Conservation (phyloP, 148 eudicot genomes). For the Dianthus caryophyllus region DNA sequence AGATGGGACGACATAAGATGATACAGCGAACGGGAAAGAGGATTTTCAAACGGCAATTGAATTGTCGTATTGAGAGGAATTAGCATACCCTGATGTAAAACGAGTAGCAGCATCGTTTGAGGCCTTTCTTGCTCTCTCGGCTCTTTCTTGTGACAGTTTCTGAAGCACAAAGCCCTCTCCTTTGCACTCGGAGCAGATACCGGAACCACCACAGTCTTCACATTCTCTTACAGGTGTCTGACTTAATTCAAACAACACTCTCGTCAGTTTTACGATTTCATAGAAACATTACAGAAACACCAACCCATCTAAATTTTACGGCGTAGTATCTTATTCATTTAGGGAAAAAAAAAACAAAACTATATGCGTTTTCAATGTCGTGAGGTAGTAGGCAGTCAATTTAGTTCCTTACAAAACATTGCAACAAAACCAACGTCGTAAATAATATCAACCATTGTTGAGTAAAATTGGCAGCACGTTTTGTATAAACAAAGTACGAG, state of each 20-base stretch:
- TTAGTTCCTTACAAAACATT: no score
- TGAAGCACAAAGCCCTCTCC: conserved; percentile 93
- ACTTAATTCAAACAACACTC: conserved; percentile 28
- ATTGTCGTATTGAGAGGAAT: background rate
- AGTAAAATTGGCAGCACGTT: no score
- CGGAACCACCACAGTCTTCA: conserved; percentile 86
- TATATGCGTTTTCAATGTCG: no score
- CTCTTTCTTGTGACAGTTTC: conserved; percentile 59
- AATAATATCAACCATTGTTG: no score
- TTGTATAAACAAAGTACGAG: no score
- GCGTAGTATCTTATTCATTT: background rate
- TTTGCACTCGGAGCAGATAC: conserved; percentile 86
- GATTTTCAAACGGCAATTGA: background rate
- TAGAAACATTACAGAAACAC: no score
- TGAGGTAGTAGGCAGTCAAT: no score
- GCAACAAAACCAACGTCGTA: no score
- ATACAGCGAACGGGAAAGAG: no score
- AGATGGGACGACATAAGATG: no score
- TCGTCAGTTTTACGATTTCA: background rate
- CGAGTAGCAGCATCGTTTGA: conserved; percentile 78
- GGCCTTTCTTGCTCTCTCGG: conserved; percentile 66
- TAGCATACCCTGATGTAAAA: conserved; percentile 79
- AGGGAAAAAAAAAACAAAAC: no score
- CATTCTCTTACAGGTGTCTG: conserved; percentile 59
- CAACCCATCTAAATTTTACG: no score